These are phyloP conservation scores for Xylona heveae DNA, from an alignment of 495 filamentous ascomycete genomes.

Conservation along the genomic window DNA sequence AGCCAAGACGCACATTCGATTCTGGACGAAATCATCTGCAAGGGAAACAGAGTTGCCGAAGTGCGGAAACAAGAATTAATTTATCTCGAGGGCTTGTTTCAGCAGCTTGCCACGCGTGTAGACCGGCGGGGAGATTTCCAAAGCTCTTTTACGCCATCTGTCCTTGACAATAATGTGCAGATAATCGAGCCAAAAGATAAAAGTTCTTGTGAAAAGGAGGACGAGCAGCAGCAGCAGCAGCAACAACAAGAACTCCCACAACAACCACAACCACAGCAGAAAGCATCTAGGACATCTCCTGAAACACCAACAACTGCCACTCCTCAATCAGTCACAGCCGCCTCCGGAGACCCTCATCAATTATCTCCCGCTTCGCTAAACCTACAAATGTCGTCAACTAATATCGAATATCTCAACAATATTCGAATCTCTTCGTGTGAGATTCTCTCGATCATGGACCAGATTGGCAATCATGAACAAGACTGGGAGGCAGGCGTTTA, in stretches of 20 bases:
- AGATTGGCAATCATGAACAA: constrained; percentile 12
- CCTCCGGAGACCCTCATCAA: background rate
- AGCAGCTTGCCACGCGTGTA: constrained; percentile 8
- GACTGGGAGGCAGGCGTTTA: no score
- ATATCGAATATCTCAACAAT: constrained; percentile 12
- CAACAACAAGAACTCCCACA: no score
- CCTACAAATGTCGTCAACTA: no score
- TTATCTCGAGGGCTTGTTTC: constrained; percentile 12
- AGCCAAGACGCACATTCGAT: background rate
- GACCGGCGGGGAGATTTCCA: constrained; percentile 9
- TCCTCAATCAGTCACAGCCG: background rate
- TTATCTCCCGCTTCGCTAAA: no score
- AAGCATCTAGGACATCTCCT: no score
- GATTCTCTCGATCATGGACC: constrained; percentile 13
- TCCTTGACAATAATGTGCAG: no score
- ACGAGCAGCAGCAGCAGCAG: no score
- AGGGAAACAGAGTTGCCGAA: background rate
- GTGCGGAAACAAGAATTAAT: background rate
- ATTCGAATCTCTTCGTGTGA: constrained; percentile 16
- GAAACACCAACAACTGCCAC: constrained; percentile 7
- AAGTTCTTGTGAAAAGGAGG: no score
- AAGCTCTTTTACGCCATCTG: no score
- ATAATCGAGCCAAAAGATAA: no score
- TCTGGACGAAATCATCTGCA: background rate
- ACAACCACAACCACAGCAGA: no score